Conservation (phyloP, 2,329 filamentous ascomycete genomes). For the Hymenoscyphus repandus region DNA sequence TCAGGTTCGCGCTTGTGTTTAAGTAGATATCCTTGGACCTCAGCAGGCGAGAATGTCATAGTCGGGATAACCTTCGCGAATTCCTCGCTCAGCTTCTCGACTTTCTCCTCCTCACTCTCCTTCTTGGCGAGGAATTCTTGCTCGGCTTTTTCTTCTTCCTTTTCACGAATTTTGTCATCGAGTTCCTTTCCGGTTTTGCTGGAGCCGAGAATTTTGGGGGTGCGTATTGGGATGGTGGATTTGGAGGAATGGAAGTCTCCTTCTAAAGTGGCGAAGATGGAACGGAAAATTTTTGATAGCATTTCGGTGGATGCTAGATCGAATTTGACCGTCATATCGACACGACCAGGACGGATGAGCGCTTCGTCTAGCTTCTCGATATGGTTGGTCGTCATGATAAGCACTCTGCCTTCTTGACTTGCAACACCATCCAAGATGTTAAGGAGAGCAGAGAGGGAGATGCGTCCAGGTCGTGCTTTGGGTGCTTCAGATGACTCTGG, state of each 20-base stretch:
- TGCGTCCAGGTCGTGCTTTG: slow-evolving; percentile 13
- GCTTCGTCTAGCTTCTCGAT: slow-evolving; percentile 56
- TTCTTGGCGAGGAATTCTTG: slow-evolving; percentile 12
- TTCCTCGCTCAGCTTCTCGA: slow-evolving; percentile 39
- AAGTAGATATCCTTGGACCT: slow-evolving; percentile 61
- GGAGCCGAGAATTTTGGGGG: slow-evolving; percentile 1
- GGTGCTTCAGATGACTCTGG: not conserved
- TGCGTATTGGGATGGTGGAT: not conserved
- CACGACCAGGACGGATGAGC: slow-evolving; percentile 55
- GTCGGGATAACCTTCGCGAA: slow-evolving; percentile 51
- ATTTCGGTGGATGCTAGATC: slow-evolving; percentile 24
- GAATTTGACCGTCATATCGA: slow-evolving; percentile 57
- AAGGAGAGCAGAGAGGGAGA: slow-evolving; percentile 60
- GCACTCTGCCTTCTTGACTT: slow-evolving; percentile 59
- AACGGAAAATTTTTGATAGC: slow-evolving; percentile 28
- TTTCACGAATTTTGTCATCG: slow-evolving; percentile 1
- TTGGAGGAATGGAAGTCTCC: slow-evolving; percentile 18
- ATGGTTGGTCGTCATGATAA: slow-evolving; percentile 69
- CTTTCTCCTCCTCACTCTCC: slow-evolving; percentile 14
- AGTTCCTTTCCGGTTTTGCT: slow-evolving; percentile 6
- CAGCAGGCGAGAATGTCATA: slow-evolving; percentile 51
- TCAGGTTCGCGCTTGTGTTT: slow-evolving; percentile 56
- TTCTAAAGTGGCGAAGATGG: slow-evolving; percentile 35
- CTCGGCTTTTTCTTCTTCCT: slow-evolving; percentile 4
- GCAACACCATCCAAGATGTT: slow-evolving; percentile 67